These are phyloP conservation scores for Scenedesmus sp. DNA, from an alignment of 163 green algal species.

Conservation along the genomic window DNA sequence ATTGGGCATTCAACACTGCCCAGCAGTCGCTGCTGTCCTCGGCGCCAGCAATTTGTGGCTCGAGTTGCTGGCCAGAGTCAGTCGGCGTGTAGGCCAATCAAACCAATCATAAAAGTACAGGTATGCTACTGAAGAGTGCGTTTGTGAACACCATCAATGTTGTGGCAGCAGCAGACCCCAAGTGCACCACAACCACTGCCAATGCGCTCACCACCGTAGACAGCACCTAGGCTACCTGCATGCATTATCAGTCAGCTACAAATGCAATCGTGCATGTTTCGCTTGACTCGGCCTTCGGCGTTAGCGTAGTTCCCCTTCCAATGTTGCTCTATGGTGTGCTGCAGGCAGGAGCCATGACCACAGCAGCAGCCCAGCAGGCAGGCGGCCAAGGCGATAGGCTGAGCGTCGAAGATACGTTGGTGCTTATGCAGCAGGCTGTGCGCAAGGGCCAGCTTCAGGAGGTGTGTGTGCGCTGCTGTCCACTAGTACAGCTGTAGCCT, in stretches of 20 bases:
- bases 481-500: neutral
- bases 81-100: neutral
- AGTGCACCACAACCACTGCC: neutral
- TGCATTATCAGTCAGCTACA: neutral
- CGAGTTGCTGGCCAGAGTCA: neutral
- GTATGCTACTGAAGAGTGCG: neutral
- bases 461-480: neutral
- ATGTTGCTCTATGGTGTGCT: neutral
- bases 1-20: neutral
- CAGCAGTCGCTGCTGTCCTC: neutral
- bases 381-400: neutral
- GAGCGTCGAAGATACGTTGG: conserved; percentile 32
- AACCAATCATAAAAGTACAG: neutral
- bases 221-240: neutral
- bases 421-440: conserved; percentile 39
- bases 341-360: neutral
- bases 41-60: neutral
- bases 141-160: neutral
- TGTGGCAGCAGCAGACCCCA: neutral
- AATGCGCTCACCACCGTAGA: neutral
- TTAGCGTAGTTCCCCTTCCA: neutral
- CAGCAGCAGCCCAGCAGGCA: neutral
- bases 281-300: neutral
- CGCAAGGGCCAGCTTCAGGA: conserved; percentile 37
- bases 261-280: neutral